These are phyloP conservation scores for Ceraceosorus guamensis DNA, from an alignment of 1,284 basidiomycete genomes.

Conservation along the genomic window DNA sequence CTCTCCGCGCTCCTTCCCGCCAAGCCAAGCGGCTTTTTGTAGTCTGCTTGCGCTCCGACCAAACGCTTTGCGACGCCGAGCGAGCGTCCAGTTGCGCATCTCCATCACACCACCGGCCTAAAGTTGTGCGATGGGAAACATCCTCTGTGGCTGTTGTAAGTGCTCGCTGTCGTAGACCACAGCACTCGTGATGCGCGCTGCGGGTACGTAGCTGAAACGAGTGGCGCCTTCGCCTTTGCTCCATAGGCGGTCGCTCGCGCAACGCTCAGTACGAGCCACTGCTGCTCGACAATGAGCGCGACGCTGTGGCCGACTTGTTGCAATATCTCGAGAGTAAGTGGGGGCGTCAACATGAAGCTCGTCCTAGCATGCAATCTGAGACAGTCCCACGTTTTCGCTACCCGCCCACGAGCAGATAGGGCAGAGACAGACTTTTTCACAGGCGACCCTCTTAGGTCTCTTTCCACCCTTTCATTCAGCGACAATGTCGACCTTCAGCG, in stretches of 20 bases:
- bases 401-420: constrained; percentile 42
- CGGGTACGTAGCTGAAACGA: no score
- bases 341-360: constrained; percentile 42
- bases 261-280: constrained; percentile 63
- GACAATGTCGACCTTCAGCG: constrained; percentile 99
- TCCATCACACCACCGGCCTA: no score
- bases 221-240: no score
- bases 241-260: constrained; percentile 18
- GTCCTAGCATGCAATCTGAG: not conserved
- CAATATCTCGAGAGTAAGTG: constrained; percentile 89
- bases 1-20: no score
- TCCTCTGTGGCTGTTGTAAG: no score
- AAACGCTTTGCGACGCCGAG: no score
- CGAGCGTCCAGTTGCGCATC: no score
- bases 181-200: no score
- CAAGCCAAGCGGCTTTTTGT: no score
- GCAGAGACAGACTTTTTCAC: constrained; percentile 49
- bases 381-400: not conserved
- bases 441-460: constrained; percentile 72
- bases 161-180: no score
- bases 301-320: constrained; percentile 93
- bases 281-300: constrained; percentile 91
- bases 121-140: no score
- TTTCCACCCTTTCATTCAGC: constrained; percentile 95
- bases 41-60: no score